These are phyloP conservation scores for Lactarius indigo DNA, from an alignment of 768 basidiomycete genomes.

Conservation along the genomic window DNA sequence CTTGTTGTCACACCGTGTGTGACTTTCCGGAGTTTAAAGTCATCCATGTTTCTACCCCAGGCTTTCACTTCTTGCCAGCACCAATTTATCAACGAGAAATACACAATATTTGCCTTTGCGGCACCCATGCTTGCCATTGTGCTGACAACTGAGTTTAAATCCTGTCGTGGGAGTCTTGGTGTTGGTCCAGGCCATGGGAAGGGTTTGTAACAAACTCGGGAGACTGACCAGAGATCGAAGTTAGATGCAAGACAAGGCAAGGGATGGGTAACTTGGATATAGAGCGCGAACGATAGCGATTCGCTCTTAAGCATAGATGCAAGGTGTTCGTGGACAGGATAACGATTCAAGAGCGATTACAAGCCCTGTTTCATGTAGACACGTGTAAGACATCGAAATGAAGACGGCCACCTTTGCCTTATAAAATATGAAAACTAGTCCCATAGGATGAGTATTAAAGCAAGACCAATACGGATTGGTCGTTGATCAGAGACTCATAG, in stretches of 20 bases:
- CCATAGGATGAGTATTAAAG: not conserved
- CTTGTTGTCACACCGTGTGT: not conserved
- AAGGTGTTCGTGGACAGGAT: not conserved
- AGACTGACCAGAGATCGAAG: not conserved
- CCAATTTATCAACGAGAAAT: not conserved
- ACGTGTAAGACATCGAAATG: not conserved
- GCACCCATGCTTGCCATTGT: not conserved
- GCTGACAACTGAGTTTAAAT: not conserved
- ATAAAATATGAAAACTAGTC: not conserved
- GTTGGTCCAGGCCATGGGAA: not conserved
- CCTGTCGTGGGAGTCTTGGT: not conserved
- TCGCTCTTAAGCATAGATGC: not conserved
- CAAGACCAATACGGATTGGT: not conserved
- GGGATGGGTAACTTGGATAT: not conserved
- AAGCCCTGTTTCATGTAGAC: not conserved
- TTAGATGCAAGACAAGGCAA: not conserved
- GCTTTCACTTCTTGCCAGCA: not conserved
- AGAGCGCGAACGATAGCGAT: not conserved
- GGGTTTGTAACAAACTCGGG: not conserved
- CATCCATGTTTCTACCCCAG: not conserved
- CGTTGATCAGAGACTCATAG: not conserved
- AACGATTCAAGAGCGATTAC: not conserved
- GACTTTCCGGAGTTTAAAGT: not conserved
- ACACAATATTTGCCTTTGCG: not conserved
- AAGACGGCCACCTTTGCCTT: not conserved